Evolutionary conservation across 495 filamentous ascomycete species (phyloP).

Genomic region (Neurospora sp.): DNA sequence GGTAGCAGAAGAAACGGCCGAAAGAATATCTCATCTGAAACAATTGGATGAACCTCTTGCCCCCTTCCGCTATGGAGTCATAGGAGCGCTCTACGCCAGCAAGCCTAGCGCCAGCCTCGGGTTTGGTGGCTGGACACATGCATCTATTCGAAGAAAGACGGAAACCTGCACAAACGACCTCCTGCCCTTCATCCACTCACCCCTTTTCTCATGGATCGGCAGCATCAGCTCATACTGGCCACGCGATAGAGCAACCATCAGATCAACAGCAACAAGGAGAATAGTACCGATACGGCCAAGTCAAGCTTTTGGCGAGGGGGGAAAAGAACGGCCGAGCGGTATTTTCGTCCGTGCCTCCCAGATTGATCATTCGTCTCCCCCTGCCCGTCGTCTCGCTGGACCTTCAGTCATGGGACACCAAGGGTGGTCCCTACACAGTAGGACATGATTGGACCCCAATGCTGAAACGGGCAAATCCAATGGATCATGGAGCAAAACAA

Average conservation of each 20-base stretch:
- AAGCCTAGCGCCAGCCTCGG: conserved; percentile 9
- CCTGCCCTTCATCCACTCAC: conserved; percentile 14
- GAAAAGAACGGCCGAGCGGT: background rate
- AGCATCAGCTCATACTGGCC: conserved; percentile 17
- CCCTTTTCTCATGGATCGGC: conserved; percentile 8
- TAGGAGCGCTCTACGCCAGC: conserved; percentile 3
- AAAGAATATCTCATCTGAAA: conserved; percentile 27
- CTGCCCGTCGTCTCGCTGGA: background rate
- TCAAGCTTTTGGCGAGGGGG: background rate
- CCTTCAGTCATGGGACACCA: background rate
- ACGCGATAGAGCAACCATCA: conserved; percentile 16
- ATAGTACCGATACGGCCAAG: background rate
- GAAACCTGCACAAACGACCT: conserved; percentile 30
- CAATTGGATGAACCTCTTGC: conserved; percentile 17
- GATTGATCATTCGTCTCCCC: background rate
- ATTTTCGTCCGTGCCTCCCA: background rate
- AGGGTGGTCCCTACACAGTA: background rate
- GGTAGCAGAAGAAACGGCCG: conserved; percentile 21
- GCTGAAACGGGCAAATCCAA: background rate
- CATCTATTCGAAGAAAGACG: conserved; percentile 23
- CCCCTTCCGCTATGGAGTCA: conserved; percentile 7
- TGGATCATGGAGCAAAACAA: background rate
- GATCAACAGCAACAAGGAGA: background rate
- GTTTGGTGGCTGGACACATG: conserved; percentile 21
- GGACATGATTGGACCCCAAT: background rate